Percentiles rank a stretch among this genome's conserved stretches.
phyloP scores from a whole-genome alignment of 164 flowering plant species.

The Tetracentron sinense region DNA sequence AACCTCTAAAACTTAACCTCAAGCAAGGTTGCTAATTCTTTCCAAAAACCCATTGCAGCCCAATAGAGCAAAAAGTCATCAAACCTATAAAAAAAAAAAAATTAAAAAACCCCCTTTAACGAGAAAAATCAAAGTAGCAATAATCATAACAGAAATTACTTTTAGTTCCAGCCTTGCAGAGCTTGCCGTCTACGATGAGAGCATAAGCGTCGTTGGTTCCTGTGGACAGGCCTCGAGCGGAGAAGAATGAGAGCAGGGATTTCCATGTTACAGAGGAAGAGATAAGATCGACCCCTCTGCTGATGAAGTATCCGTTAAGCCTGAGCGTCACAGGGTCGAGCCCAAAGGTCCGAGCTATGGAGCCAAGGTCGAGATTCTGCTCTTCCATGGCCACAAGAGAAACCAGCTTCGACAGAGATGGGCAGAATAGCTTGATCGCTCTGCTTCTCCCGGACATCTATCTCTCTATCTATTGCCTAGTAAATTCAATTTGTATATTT shows the following conservation, averaged over 20 bases:
- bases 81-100: too few species aligned
- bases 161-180: conserved; percentile 41
- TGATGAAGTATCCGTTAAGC: conserved; percentile 70
- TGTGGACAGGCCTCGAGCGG: conserved; percentile 51
- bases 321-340: conserved; percentile 58
- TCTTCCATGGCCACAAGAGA: conserved; percentile 37
- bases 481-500: too few species aligned
- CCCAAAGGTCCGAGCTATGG: conserved; percentile 58
- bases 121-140: too few species aligned
- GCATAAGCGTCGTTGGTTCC: conserved; percentile 35
- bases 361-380: conserved; percentile 54
- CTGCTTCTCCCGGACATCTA: conserved; percentile 19
- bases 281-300: conserved; percentile 52
- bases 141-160: conserved; percentile 25
- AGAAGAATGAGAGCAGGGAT: conserved; percentile 67
- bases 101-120: too few species aligned
- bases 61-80: too few species aligned
- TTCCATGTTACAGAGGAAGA: conserved; percentile 72
- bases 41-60: too few species aligned
- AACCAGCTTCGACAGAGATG: conserved; percentile 39
- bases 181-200: conserved; percentile 59
- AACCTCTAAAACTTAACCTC: too few species aligned
- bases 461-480: too few species aligned
- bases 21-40: too few species aligned
- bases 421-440: conserved; percentile 54